Evolutionary conservation across 306 rosid genomes (phyloP).

Genomic region (Adenanthera pavonina): DNA sequence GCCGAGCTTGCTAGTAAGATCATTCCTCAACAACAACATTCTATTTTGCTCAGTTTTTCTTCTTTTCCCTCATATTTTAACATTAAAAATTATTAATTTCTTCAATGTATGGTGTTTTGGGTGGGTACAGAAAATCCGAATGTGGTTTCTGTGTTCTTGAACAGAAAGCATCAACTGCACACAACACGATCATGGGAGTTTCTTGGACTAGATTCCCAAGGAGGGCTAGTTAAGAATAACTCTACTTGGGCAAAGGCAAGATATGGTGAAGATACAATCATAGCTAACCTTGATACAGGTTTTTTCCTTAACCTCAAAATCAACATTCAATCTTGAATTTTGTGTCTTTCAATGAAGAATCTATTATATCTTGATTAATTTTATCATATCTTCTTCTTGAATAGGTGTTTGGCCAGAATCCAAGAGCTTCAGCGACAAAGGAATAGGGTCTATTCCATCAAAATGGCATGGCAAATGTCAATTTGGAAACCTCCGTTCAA

Average conservation of each 20-base stretch:
- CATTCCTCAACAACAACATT: background rate
- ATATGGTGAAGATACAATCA: slow-evolving; percentile 46
- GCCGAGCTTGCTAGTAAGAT: slow-evolving; percentile 56
- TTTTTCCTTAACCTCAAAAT: background rate
- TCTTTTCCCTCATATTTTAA: background rate
- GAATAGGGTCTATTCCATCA: background rate
- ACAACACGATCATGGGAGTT: slow-evolving; percentile 86
- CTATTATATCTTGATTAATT: background rate
- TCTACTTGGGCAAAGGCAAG: slow-evolving; percentile 43
- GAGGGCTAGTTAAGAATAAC: slow-evolving; percentile 26
- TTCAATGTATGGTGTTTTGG: background rate
- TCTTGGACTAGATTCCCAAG: slow-evolving; percentile 44
- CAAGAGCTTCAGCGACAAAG: slow-evolving; percentile 9
- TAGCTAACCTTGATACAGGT: slow-evolving; percentile 51
- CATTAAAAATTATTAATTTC: background rate
- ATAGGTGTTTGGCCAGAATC: slow-evolving; percentile 28
- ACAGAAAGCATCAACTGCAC: slow-evolving; percentile 57
- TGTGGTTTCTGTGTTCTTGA: slow-evolving; percentile 69
- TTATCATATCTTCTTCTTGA: background rate
- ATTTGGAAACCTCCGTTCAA: background rate
- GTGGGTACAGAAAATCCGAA: slow-evolving; percentile 37
- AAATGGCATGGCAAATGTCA: background rate
- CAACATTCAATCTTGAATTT: background rate
- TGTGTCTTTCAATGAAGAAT: background rate
- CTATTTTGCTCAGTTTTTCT: background rate